Evolutionary conservation across 805 yeast species (phyloP).

Genomic region (Wickerhamiella siamensis): DNA sequence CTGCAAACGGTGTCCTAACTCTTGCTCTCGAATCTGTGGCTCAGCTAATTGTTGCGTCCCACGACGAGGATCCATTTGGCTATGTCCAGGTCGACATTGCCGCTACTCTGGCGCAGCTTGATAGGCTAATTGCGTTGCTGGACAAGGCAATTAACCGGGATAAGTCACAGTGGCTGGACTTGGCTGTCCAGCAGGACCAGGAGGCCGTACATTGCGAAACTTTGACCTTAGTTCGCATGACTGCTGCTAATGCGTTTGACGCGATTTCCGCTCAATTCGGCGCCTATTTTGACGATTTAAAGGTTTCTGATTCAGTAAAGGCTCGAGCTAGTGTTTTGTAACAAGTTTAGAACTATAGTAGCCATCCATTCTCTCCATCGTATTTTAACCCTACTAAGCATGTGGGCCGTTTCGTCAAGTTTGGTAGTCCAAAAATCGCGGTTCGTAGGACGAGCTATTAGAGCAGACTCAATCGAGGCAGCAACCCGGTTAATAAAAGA

Average conservation of each 20-base stretch:
- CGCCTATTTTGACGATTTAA: constrained; percentile 20
- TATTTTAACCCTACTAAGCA: not conserved
- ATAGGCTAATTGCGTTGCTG: constrained; percentile 17
- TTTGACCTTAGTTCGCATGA: constrained; percentile 10
- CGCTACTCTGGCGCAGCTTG: constrained; percentile 18
- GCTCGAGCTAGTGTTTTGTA: not conserved
- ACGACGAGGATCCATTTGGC: constrained; percentile 28
- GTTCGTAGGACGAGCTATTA: constrained; percentile 49
- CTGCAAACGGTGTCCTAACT: constrained; percentile 20
- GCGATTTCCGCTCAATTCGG: constrained; percentile 19
- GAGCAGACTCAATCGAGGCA: constrained; percentile 28
- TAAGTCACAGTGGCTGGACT: constrained; percentile 24
- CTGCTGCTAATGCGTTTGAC: constrained; percentile 17
- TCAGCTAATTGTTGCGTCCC: constrained; percentile 22
- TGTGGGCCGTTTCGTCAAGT: constrained; percentile 13
- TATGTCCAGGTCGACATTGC: constrained; percentile 30
- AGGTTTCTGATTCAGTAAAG: constrained; percentile 8
- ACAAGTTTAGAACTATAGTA: not conserved
- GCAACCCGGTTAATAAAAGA: constrained; percentile 24
- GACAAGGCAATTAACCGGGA: constrained; percentile 19
- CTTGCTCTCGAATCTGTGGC: constrained; percentile 24
- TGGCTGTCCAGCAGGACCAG: constrained; percentile 9
- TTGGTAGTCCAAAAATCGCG: constrained; percentile 42
- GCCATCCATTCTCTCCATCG: too few relatives aligned
- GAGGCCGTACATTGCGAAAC: constrained; percentile 11